Conservation (phyloP, 73 alveolate genomes). For the Tetrahymena malaccensis region DNA sequence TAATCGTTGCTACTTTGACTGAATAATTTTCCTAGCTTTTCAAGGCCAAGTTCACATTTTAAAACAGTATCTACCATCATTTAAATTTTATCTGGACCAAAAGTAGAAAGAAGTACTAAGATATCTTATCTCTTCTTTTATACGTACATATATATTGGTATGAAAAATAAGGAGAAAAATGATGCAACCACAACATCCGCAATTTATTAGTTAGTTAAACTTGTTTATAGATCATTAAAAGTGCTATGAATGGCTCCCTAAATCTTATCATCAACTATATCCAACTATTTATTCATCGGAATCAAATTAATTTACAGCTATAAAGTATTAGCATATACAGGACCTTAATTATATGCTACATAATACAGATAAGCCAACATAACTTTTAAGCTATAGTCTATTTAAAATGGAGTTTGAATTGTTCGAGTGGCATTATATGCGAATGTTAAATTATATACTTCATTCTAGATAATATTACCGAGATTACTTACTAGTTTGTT, state of each 20-base stretch:
- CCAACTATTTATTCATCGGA: background rate
- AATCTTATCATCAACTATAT: background rate
- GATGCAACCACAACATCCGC: background rate
- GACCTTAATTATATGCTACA: background rate
- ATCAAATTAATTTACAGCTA: background rate
- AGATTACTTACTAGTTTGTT: background rate
- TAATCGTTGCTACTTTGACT: background rate
- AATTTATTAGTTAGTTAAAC: background rate
- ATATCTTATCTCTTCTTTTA: background rate
- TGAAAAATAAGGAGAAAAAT: background rate
- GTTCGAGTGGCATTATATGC: background rate
- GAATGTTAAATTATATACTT: background rate
- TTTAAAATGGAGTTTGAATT: background rate
- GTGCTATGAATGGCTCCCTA: background rate
- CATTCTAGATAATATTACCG: background rate
- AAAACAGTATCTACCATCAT: background rate
- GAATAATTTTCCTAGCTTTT: background rate
- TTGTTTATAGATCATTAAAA: background rate
- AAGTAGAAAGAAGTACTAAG: background rate
- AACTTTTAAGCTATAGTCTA: background rate
- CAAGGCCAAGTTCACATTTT: background rate
- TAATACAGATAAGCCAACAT: background rate
- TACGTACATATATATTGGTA: background rate
- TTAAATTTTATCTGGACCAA: background rate
- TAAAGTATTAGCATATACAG: background rate